A percentile compares a stretch with the other conserved stretches of the same genome.
phyloP scores from a whole-genome alignment of 306 rosid species.

The Carpinus viminea region DNA sequence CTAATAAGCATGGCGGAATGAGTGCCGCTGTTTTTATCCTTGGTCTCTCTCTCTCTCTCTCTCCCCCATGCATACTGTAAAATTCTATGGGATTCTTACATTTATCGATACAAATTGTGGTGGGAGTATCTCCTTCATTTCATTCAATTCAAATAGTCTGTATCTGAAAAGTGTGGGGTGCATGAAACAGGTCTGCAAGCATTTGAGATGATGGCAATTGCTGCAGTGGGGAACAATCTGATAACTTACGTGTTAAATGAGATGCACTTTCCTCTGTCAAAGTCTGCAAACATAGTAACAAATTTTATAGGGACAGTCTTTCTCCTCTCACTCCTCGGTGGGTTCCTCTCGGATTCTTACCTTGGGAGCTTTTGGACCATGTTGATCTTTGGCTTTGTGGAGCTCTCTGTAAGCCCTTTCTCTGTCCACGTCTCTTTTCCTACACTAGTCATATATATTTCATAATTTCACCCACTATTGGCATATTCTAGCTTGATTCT shows the following conservation, averaged over 20 bases:
- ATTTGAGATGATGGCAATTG: slow-evolving; percentile 74
- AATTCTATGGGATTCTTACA: not conserved
- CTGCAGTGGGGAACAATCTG: slow-evolving; percentile 64
- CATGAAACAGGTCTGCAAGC: slow-evolving; percentile 56
- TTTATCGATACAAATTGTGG: not conserved
- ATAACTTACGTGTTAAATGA: slow-evolving; percentile 58
- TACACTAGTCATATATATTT: not conserved
- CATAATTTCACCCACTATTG: slow-evolving; percentile 16
- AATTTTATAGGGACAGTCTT: slow-evolving; percentile 65
- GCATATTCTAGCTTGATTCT: slow-evolving; percentile 21
- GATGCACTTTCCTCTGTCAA: slow-evolving; percentile 64
- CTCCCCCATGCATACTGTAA: not conserved
- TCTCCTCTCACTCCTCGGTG: slow-evolving; percentile 64
- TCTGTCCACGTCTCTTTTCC: not conserved
- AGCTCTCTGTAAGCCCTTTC: slow-evolving; percentile 48
- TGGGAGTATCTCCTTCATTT: not conserved
- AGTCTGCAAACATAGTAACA: slow-evolving; percentile 63
- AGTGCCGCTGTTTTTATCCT: slow-evolving; percentile 61
- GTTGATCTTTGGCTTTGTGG: slow-evolving; percentile 56
- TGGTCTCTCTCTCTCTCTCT: slow-evolving; percentile 40
- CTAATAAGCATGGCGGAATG: slow-evolving; percentile 64
- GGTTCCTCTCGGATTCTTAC: slow-evolving; percentile 65
- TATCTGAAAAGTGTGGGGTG: slow-evolving; percentile 11
- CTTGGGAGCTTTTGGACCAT: slow-evolving; percentile 67
- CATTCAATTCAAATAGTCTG: not conserved